phyloP scores from a whole-genome alignment of 306 rosid species.

The Trifolium subterraneum region DNA sequence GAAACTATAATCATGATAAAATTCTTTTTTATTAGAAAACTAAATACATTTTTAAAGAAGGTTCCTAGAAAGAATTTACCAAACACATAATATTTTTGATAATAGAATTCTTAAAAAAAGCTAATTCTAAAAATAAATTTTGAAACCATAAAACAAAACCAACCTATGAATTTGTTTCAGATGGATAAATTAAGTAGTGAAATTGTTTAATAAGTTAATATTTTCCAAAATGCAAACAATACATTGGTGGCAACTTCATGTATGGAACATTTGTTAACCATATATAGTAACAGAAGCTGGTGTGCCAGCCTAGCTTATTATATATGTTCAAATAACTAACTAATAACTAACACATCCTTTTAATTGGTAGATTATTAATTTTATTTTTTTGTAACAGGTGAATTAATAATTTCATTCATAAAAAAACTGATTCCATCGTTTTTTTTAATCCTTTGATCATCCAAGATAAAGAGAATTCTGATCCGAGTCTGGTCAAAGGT shows the following conservation, averaged over 20 bases:
- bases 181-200: neutral
- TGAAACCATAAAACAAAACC: no score
- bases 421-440: slow-evolving; percentile 26
- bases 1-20: no score
- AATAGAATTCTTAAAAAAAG: no score
- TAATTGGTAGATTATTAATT: slow-evolving; percentile 15
- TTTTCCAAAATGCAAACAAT: neutral
- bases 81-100: no score
- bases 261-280: neutral
- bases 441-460: no score
- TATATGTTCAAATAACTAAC: slow-evolving; percentile 6
- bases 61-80: no score
- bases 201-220: neutral
- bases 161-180: neutral
- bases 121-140: no score
- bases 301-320: slow-evolving; percentile 6
- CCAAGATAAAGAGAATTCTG: no score
- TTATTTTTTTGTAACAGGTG: neutral
- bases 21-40: no score
- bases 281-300: slow-evolving; percentile 7
- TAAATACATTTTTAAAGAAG: no score
- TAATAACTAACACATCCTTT: slow-evolving; percentile 18
- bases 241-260: slow-evolving; percentile 20
- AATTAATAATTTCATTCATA: slow-evolving; percentile 11
- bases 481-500: no score